phyloP scores from a whole-genome alignment of 73 alveolate species.

The Symbiodinium natans region DNA sequence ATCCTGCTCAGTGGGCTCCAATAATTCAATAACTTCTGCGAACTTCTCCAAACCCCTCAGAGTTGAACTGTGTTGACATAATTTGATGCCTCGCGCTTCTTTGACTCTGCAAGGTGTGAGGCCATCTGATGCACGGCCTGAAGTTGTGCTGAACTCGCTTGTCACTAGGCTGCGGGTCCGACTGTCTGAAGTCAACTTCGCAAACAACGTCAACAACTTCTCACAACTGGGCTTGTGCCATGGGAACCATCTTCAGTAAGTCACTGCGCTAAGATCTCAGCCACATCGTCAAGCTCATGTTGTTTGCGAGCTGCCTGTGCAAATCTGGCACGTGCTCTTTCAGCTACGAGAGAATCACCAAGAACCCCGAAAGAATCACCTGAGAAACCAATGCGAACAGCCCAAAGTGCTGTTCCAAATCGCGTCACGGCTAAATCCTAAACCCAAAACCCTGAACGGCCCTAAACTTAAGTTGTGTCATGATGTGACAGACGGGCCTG shows the following conservation, averaged over 20 bases:
- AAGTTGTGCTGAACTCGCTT: background rate
- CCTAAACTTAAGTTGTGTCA: too few relatives aligned
- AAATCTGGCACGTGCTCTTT: background rate
- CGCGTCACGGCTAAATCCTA: too few relatives aligned
- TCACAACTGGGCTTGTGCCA: too few relatives aligned
- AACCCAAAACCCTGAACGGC: too few relatives aligned
- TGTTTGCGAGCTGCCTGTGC: background rate
- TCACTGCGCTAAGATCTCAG: background rate
- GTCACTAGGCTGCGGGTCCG: background rate
- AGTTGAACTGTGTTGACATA: background rate
- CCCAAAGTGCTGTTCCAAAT: too few relatives aligned
- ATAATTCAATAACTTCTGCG: too few relatives aligned
- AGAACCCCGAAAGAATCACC: too few relatives aligned
- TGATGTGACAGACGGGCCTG: too few relatives aligned
- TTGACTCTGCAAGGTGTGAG: background rate
- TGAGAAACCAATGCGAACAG: too few relatives aligned
- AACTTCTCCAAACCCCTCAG: too few relatives aligned
- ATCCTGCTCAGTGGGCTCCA: too few relatives aligned
- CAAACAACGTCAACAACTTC: background rate
- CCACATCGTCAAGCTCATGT: background rate
- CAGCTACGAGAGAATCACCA: background rate
- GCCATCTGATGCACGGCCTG: slow-evolving; percentile 10
- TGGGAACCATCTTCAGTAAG: too few relatives aligned
- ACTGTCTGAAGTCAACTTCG: background rate
- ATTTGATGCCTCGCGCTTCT: background rate